A percentile compares a stretch with the other conserved stretches of the same genome.
phyloP scores from a whole-genome alignment of 73 alveolate genomes.

The Paramecium primaurelia region DNA sequence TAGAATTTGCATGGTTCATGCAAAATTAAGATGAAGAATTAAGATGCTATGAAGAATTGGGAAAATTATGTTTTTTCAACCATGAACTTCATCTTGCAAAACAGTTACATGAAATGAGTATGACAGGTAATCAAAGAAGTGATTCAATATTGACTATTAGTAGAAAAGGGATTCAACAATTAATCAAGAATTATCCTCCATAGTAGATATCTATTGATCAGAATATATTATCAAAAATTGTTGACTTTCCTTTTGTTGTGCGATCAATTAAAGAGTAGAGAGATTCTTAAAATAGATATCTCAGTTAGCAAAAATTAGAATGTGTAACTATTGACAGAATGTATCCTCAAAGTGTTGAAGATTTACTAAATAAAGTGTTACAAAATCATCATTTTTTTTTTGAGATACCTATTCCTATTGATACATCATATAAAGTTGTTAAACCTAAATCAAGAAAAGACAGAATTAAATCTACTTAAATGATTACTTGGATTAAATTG shows the following conservation, averaged over 20 bases:
- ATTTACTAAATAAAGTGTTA: background rate
- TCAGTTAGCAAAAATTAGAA: background rate
- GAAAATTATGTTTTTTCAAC: background rate
- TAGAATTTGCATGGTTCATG: slow-evolving; percentile 34
- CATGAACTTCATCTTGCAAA: background rate
- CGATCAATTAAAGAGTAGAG: background rate
- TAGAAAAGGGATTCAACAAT: background rate
- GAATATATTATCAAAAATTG: background rate
- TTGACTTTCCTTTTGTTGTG: background rate
- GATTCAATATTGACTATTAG: background rate
- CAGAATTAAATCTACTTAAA: background rate
- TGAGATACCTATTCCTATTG: slow-evolving; percentile 6
- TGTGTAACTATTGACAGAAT: background rate
- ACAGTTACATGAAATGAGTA: background rate
- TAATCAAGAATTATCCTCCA: background rate
- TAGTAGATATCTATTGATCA: background rate
- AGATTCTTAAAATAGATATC: background rate
- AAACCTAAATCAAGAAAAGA: background rate
- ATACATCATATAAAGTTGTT: background rate
- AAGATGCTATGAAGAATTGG: slow-evolving; percentile 13
- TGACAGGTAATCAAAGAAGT: background rate
- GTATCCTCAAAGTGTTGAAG: background rate
- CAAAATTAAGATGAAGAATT: background rate
- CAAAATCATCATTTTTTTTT: background rate
- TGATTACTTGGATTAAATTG: slow-evolving; percentile 10